phyloP scores from a whole-genome alignment of 257 asterid species.

The Craterostigma plantagineum region DNA sequence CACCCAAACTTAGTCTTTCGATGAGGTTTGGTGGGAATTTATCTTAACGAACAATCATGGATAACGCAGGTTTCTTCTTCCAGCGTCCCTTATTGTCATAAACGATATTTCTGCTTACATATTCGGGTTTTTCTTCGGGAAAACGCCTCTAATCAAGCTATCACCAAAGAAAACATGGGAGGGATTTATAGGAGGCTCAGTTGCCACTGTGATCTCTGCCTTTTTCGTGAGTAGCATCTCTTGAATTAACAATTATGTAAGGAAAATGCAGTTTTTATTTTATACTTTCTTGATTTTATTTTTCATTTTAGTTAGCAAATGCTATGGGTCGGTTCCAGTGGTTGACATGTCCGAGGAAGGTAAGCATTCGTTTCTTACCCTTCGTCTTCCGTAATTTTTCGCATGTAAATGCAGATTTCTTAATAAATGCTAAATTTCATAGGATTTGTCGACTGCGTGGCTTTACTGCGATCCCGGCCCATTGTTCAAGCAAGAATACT shows the following conservation, averaged over 20 bases:
- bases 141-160: constrained; percentile 85
- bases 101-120: constrained; percentile 85
- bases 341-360: constrained; percentile 98
- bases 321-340: constrained; percentile 67
- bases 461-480: constrained; percentile 88
- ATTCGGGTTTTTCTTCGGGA: constrained; percentile 83
- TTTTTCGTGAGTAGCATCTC: constrained; percentile 53
- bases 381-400: background rate
- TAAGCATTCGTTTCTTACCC: constrained; percentile 12
- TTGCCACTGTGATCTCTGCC: constrained; percentile 73
- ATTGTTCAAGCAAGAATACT: constrained; percentile 64
- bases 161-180: constrained; percentile 99
- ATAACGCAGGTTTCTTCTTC: constrained; percentile 90
- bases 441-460: constrained; percentile 96
- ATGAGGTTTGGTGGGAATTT: no score
- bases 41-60: constrained; percentile 2
- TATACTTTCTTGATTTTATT: constrained; percentile 3
- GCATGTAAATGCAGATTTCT: no score
- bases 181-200: constrained; percentile 92
- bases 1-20: no score
- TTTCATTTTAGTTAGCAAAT: constrained; percentile 62
- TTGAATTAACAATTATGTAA: background rate
- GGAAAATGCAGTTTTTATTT: constrained; percentile 1
- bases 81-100: constrained; percentile 84
- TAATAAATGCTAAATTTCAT: constrained; percentile 4